A percentile compares a stretch with the other conserved stretches of the same genome.
phyloP scores from a whole-genome alignment of 331 rosid genomes.

The Quercus lobata region DNA sequence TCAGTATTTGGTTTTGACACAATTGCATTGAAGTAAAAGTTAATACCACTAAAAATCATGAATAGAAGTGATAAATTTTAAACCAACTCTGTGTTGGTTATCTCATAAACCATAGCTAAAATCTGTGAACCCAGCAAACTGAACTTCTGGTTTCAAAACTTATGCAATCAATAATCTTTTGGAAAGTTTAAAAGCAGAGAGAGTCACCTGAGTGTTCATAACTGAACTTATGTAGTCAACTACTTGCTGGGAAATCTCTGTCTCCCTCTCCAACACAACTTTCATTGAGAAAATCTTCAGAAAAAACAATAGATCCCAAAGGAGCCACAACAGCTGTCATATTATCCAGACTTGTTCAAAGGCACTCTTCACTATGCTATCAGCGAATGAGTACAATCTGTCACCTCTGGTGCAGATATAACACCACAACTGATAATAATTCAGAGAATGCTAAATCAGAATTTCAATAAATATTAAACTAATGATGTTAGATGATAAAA shows the following conservation, averaged over 20 bases:
- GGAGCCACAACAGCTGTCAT: slow-evolving; percentile 87
- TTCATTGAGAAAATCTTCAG: slow-evolving; percentile 28
- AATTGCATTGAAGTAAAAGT: no score
- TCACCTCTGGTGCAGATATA: slow-evolving; percentile 82
- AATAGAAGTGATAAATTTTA: not conserved
- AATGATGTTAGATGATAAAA: not conserved
- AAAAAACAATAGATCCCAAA: slow-evolving; percentile 40
- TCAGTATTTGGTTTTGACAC: no score
- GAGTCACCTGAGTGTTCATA: slow-evolving; percentile 41
- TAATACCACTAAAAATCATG: not conserved
- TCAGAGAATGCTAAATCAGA: slow-evolving; percentile 32
- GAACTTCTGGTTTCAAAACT: not conserved
- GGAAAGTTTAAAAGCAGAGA: slow-evolving; percentile 6
- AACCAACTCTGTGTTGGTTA: not conserved
- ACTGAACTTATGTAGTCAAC: slow-evolving; percentile 28
- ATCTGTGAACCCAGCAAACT: not conserved
- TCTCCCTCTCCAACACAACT: slow-evolving; percentile 44
- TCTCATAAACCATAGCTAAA: not conserved
- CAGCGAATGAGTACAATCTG: slow-evolving; percentile 80
- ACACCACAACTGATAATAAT: slow-evolving; percentile 61
- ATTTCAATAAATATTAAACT: slow-evolving; percentile 3
- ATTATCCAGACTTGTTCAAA: slow-evolving; percentile 73
- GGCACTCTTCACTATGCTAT: slow-evolving; percentile 64
- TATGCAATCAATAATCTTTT: not conserved
- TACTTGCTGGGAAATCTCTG: slow-evolving; percentile 23